These are phyloP conservation scores for Thalassiosira mediterranea DNA, from an alignment of 352 stramenopile genomes.

Conservation along the genomic window DNA sequence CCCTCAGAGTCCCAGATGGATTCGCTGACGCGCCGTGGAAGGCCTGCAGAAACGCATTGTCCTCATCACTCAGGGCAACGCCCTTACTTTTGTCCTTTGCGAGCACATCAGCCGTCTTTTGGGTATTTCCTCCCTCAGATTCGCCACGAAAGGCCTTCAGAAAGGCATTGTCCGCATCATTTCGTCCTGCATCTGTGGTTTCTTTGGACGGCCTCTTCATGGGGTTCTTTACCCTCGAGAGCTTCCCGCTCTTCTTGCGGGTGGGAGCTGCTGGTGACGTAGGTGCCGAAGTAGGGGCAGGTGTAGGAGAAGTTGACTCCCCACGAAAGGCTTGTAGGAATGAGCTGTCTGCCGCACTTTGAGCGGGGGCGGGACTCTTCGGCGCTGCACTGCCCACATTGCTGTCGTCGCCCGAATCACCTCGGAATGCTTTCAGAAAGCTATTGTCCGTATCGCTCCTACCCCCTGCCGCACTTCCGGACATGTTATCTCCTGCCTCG, in stretches of 20 bases:
- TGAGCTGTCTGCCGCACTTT: slow-evolving; percentile 20
- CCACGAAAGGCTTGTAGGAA: slow-evolving; percentile 11
- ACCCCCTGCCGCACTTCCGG: slow-evolving; percentile 3
- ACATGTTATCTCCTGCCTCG: not conserved
- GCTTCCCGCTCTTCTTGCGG: not conserved
- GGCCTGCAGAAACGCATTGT: slow-evolving; percentile 24
- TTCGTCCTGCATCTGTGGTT: not conserved
- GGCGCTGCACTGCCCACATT: not conserved
- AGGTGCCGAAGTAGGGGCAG: not conserved
- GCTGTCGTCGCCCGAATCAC: not conserved
- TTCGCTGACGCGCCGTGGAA: not conserved
- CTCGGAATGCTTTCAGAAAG: slow-evolving; percentile 8
- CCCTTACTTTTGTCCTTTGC: not conserved
- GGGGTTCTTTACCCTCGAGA: not conserved
- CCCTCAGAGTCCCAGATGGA: not conserved
- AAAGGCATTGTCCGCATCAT: slow-evolving; percentile 19
- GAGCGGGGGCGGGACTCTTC: not conserved
- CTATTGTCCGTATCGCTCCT: slow-evolving; percentile 10
- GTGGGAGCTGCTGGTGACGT: not conserved
- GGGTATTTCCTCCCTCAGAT: not conserved
- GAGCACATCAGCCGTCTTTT: not conserved
- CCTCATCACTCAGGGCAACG: slow-evolving; percentile 11
- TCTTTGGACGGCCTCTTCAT: not conserved
- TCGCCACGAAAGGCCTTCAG: slow-evolving; percentile 21
- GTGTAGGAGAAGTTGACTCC: not conserved